Base-by-base conservation (phyloP, 2,329 filamentous ascomycete species). In the Lithohypha guttulata region DNA sequence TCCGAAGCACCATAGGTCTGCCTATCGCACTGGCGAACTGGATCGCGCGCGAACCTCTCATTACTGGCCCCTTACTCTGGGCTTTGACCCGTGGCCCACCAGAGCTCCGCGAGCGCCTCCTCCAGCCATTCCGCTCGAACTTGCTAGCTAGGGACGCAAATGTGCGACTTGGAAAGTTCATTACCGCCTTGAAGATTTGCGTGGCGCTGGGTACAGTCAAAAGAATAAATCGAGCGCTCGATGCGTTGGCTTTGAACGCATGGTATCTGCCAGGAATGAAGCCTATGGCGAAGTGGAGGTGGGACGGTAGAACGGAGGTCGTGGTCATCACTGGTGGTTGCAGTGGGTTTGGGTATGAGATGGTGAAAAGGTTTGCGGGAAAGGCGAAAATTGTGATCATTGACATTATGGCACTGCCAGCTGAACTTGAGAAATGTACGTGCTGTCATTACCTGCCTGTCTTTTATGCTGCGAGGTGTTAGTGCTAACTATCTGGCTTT, bases 301-400 rank as follows among this genome's bases (percentile, higher is more conserved):
- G 48, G 42, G 49, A 50, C 25, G 59, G 58, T 31, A 51, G 60
- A 48, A 70, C 68, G 9, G 50, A 52, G 29, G 41, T 45, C 14
- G 45, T 52, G 19, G n/a, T 52, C 20, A 42, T 51, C 42, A 45
- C 83, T 0, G 82, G 84, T 6, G 83, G 83, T 6, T 76, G 78
- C 28, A 74, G 75, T 41, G 83, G 83, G 0, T 85, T 89, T 52
- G 83, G 83, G 10, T 73, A 70, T 14, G 62, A 70, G 25, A 68
- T 84, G 2, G 80, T 81, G 9, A 66, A 69, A 46, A 57, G 79
- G 38, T 64, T 91, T n/a, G 77, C 75, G 0, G 72, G 77, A 55
- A 73, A 72, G 1, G 66, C 82, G 49, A 81, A 73, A 47, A 78
- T 86, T 23, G 79, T 78, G 0, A 77, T 86, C 2, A 56, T 87